These are phyloP conservation scores for Phytophthora crassamura DNA, from an alignment of 352 stramenopile species.

Conservation along the genomic window DNA sequence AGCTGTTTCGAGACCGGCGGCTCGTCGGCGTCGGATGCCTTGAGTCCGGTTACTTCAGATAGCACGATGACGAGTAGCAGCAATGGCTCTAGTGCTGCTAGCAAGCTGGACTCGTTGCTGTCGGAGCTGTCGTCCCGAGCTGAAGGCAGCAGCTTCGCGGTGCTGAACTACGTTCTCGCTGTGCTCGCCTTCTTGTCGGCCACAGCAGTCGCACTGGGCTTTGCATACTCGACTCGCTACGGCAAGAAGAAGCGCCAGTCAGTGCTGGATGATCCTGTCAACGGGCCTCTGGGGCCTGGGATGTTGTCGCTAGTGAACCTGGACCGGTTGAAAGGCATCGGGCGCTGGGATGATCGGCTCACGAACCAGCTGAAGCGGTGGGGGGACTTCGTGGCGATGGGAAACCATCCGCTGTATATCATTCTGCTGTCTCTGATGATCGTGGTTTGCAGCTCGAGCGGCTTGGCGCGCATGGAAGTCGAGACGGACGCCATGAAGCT, in stretches of 20 bases:
- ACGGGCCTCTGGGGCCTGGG: conserved; percentile 10
- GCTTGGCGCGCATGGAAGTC: conserved; percentile 49
- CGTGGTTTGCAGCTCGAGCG: conserved; percentile 45
- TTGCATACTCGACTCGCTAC: conserved; percentile 50
- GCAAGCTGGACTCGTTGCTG: conserved; percentile 51
- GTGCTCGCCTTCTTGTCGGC: conserved; percentile 55
- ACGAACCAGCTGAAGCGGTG: conserved; percentile 49
- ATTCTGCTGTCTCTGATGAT: conserved; percentile 53
- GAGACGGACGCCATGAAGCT: conserved; percentile 65
- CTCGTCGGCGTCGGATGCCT: conserved; percentile 16
- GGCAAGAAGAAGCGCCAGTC: conserved; percentile 43
- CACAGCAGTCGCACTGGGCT: conserved; percentile 48
- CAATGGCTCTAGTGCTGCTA: conserved; percentile 2
- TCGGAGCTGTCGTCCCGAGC: conserved; percentile 52
- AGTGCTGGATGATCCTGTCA: conserved; percentile 25
- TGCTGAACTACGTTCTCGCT: conserved; percentile 64
- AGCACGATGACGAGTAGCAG: conserved; percentile 7
- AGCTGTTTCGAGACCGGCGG: conserved; percentile 45
- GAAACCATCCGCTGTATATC: conserved; percentile 52
- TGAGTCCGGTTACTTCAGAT: conserved; percentile 8
- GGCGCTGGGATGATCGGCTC: conserved; percentile 44
- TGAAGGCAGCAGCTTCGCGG: conserved; percentile 41
- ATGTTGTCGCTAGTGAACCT: conserved; percentile 30
- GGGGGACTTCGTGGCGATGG: conserved; percentile 55
- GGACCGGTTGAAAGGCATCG: conserved; percentile 40